phyloP scores from a whole-genome alignment of 306 rosid species.

The Lupinus albus region DNA sequence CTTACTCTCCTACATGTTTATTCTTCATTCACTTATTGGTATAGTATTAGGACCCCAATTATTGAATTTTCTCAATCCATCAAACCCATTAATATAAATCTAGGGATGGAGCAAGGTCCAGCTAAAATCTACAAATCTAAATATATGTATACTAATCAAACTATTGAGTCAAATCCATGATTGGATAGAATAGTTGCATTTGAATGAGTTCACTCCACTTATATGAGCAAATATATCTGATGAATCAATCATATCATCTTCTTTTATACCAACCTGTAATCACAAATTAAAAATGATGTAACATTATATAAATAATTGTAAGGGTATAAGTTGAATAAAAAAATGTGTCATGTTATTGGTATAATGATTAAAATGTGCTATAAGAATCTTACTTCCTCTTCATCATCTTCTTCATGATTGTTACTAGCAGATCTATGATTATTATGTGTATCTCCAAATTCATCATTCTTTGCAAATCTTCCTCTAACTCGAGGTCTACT shows the following conservation, averaged over 20 bases:
- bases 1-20: conserved; percentile 38
- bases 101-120: conserved; percentile 62
- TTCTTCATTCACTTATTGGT: conserved; percentile 54
- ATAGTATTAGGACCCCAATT: conserved; percentile 61
- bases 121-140: conserved; percentile 58
- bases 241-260: conserved; percentile 93
- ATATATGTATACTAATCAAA: conserved; percentile 32
- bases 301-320: conserved; percentile 19
- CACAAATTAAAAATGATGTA: background rate
- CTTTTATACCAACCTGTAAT: conserved; percentile 83
- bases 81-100: conserved; percentile 41
- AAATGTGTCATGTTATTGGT: background rate
- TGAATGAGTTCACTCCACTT: conserved; percentile 99
- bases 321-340: conserved; percentile 25
- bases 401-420: conserved; percentile 84
- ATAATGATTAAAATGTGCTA: conserved; percentile 16
- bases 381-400: conserved; percentile 66
- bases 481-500: conserved; percentile 98
- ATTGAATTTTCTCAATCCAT: conserved; percentile 51
- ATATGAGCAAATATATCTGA: conserved; percentile 94
- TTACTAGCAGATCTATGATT: conserved; percentile 64
- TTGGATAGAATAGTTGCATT: conserved; percentile 85
- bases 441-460: conserved; percentile 60
- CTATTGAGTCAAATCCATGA: conserved; percentile 71
- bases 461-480: conserved; percentile 95